Evolutionary conservation across 768 basidiomycete species (phyloP).

Genomic region (Ramaria sp.): DNA sequence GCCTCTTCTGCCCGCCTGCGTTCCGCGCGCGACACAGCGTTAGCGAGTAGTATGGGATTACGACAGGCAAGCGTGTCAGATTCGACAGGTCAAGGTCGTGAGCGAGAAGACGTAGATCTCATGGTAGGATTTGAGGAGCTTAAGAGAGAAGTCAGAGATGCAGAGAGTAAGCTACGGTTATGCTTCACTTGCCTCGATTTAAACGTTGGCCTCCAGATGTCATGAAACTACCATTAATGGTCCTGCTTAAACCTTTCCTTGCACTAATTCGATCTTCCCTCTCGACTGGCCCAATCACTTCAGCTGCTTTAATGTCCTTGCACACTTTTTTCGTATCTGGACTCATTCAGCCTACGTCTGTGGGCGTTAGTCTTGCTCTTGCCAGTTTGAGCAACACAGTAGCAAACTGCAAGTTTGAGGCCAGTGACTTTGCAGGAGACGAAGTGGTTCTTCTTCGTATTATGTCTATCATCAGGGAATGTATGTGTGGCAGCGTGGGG

Average conservation of each 20-base stretch:
- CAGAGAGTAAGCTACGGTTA: conserved; percentile 39
- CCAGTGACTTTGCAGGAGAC: conserved; percentile 94
- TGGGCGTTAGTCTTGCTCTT: conserved; percentile 54
- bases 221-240: conserved; percentile 41
- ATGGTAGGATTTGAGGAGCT: conserved; percentile 87
- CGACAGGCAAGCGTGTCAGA: conserved; percentile 45
- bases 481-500: conserved; percentile 62
- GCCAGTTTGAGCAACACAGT: conserved; percentile 80
- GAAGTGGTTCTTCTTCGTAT: conserved; percentile 92
- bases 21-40: conserved; percentile 50
- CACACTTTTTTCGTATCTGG: conserved; percentile 81
- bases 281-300: conserved; percentile 95
- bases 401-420: conserved; percentile 96
- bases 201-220: conserved; percentile 38
- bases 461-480: conserved; percentile 79
- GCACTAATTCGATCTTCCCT: conserved; percentile 87
- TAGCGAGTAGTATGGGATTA: conserved; percentile 68
- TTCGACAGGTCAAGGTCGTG: conserved; percentile 34
- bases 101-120: conserved; percentile 68
- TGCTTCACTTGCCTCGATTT: neutral
- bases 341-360: conserved; percentile 49
- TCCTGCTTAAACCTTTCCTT: conserved; percentile 79
- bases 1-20: conserved; percentile 56
- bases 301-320: conserved; percentile 80
- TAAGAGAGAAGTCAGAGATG: conserved; percentile 59